Base-by-base conservation (phyloP, 192 early-diverging fungal species). In the Coemansia sp. region DNA sequence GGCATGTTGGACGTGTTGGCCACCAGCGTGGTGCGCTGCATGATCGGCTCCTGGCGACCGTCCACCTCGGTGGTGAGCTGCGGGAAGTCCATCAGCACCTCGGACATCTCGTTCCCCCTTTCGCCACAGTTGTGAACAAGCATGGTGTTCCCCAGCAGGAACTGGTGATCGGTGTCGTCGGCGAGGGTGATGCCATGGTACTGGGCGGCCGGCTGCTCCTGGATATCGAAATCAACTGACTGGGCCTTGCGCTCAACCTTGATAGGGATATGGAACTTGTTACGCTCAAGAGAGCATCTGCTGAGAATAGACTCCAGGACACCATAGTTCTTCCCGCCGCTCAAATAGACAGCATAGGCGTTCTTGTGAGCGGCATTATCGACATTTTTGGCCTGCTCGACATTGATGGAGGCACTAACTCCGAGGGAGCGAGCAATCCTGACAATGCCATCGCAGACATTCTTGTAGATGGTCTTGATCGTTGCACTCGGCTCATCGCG, bases 1-100 rank as follows among this genome's bases (percentile, higher is more conserved):
- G 97, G 97, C 97, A 99, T 99, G 87, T 99, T 99, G 73, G 96
- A 98, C 22, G 97, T 99, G 82, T 99, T 99, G 45, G 97, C 97
- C 7, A 99, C 94, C 27, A 99, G 87, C 22, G 96, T 94, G 14
- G 97, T 99, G 73, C 97, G 91, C 87, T 98, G 92, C 97, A 99
- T 99, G 69, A 99, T 99, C 21, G 95, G 91, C 77, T 99, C 97
- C 71, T 98, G 84, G 47, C 92, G 90, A 25, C 95, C 97, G 27
- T 97, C 89, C 27, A 97, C 82, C 60, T 93, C 92, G 56, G 95
- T 96, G 0, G 89, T 90, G 32, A 99, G 81, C 86, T 94, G 81
- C 11, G 92, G 90, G 88, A 99, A 99, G 73, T 99, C 97, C 97
- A 99, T 99, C 73, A 99, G 84, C 38, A 99, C 90, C 72, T 99